A percentile compares a stretch with the other conserved stretches of the same genome.
Conservation (phyloP, 768 basidiomycete species). For the Tylopilus intermedius region DNA sequence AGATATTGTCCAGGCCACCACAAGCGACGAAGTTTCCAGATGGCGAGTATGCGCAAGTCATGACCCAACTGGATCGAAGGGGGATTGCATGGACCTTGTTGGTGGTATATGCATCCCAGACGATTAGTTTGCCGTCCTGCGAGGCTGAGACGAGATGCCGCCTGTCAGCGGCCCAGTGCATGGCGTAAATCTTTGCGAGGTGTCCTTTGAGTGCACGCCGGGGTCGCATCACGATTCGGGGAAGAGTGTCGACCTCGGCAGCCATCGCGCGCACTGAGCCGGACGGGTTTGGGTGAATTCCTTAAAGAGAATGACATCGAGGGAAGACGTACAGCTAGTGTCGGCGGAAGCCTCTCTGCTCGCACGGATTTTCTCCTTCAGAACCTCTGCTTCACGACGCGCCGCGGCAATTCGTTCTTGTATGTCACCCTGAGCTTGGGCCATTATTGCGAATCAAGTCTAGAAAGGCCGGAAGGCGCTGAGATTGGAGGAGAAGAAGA, state of each 20-base stretch:
- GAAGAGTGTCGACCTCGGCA: slow-evolving; percentile 90
- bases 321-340: slow-evolving; percentile 75
- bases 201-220: slow-evolving; percentile 94
- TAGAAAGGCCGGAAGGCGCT: background rate
- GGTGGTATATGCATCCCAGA: slow-evolving; percentile 99
- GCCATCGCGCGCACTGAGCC: slow-evolving; percentile 93
- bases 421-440: slow-evolving; percentile 78
- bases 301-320: slow-evolving; percentile 1
- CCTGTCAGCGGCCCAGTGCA: slow-evolving; percentile 98
- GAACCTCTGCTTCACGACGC: slow-evolving; percentile 89
- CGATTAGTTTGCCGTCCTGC: slow-evolving; percentile 98
- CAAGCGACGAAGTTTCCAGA: slow-evolving; percentile 97
- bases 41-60: slow-evolving; percentile 99
- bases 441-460: slow-evolving; percentile 43
- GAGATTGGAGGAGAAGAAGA: slow-evolving; percentile 1
- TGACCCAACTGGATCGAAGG: slow-evolving; percentile 97
- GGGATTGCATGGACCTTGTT: slow-evolving; percentile 99
- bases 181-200: slow-evolving; percentile 98
- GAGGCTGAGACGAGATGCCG: slow-evolving; percentile 99
- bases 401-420: slow-evolving; percentile 94
- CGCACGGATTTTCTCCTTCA: slow-evolving; percentile 98
- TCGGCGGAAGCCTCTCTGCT: slow-evolving; percentile 97
- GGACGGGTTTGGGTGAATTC: slow-evolving; percentile 14
- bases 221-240: slow-evolving; percentile 94
- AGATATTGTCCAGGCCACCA: slow-evolving; percentile 98